Evolutionary conservation across 805 yeast genomes (phyloP).

Genomic region (Yarrowia porcina): DNA sequence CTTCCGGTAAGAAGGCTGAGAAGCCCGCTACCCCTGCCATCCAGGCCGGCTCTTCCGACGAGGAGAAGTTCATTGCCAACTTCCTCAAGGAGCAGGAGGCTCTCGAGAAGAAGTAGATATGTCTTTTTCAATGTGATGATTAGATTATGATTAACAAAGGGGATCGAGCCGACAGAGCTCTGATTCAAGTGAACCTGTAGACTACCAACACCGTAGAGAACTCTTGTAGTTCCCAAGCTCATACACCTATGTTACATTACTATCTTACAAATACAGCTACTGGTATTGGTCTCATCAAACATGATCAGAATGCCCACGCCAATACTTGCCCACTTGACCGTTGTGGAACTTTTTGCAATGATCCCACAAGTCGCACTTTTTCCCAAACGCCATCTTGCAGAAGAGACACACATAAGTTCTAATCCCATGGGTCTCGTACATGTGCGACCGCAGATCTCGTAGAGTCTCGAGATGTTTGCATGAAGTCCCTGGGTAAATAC

Average conservation of each 20-base stretch:
- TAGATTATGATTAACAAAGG: not conserved
- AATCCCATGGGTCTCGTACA: not conserved
- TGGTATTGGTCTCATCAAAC: too few species aligned
- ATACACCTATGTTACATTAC: not conserved
- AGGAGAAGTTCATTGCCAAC: conserved; percentile 73
- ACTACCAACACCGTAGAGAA: too few species aligned
- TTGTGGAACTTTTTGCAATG: not conserved
- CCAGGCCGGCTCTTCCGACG: conserved; percentile 79
- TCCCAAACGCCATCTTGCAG: not conserved
- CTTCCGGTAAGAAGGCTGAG: conserved; percentile 51
- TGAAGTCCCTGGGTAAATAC: not conserved
- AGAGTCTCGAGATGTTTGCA: not conserved
- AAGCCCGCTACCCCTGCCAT: conserved; percentile 63
- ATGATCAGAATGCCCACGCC: not conserved
- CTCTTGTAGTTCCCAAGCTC: too few species aligned
- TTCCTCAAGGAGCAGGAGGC: conserved; percentile 54
- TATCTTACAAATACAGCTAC: too few species aligned
- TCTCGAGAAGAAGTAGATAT: conserved; percentile 29
- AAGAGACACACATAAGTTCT: not conserved
- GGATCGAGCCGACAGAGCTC: too few species aligned
- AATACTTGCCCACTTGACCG: not conserved
- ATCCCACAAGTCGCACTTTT: not conserved
- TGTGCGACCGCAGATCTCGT: not conserved
- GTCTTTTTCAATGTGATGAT: conserved; percentile 21
- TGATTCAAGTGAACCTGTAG: not conserved